Evolutionary conservation across 208 protist species (phyloP), one percentile per base, ranked within the genome.

Genomic region (Acanthamoeba castellanii): DNA sequence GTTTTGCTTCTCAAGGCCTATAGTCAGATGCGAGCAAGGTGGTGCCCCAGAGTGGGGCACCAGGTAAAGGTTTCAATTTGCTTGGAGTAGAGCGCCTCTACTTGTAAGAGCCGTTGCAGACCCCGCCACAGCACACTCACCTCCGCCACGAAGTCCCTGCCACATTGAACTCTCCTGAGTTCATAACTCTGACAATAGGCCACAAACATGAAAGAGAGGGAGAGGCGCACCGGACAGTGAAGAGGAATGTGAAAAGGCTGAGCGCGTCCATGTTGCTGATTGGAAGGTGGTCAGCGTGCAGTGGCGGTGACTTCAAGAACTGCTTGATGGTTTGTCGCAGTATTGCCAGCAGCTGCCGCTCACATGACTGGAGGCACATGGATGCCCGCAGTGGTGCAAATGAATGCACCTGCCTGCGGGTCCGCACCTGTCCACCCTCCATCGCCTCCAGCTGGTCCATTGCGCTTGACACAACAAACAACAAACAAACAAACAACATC

Each of bases 161-260:
- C 16, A n/a, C 3, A n/a, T 47, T 84, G 68, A 45, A 6, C 32
- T 42, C 14, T 30, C 37, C 27, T 11, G n/a, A n/a, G n/a, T n/a
- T n/a, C n/a, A n/a, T n/a, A n/a, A n/a, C n/a, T n/a, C n/a, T n/a
- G n/a, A n/a, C n/a, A n/a, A n/a, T n/a, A n/a, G n/a, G n/a, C n/a
- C n/a, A n/a, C n/a, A n/a, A n/a, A n/a, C 27, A 72, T 6, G 30
- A 70, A 70, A 32, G 64, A 70, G n/a, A 68, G 27, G 64, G 22
- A 72, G 27, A 25, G 27, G 34, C 68, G 5, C n/a, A 85, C 76
- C 76, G 9, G 37, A 92, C 59, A 32, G 57, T 14, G 50, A 92
- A 92, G 87, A 92, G n/a, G 34, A 92, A 92, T 9, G 87, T 74
- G 66, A 92, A 74, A 16, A 92, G 87, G 61, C 66, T 74, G 42